Conservation (phyloP, 2,329 filamentous ascomycete species). For the Aureobasidium melanogenum region DNA sequence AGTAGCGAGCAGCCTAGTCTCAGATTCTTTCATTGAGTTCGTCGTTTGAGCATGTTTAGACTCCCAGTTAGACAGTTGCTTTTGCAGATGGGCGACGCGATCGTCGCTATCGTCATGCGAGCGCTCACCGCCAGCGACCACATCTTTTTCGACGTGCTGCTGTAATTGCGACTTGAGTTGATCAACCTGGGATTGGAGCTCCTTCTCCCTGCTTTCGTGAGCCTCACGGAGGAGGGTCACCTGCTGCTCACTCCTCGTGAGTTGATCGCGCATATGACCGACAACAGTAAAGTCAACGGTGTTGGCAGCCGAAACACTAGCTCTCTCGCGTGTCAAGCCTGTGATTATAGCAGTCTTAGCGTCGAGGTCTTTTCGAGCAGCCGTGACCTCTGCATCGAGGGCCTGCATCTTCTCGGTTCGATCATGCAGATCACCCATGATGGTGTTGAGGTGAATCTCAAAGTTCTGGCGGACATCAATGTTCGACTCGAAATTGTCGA, state of each 20-base stretch:
- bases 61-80: conserved; percentile 67
- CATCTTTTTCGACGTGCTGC: conserved; percentile 20
- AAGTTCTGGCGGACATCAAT: conserved; percentile 87
- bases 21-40: conserved; percentile 60
- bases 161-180: conserved; percentile 51
- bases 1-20: conserved; percentile 62
- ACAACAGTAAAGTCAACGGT: conserved; percentile 89
- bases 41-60: conserved; percentile 64
- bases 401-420: conserved; percentile 85
- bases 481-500: conserved; percentile 72
- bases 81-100: conserved; percentile 57
- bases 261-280: conserved; percentile 75
- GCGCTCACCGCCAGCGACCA: conserved; percentile 16
- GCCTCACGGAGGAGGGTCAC: conserved; percentile 64
- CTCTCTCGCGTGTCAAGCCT: conserved; percentile 83
- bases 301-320: conserved; percentile 70
- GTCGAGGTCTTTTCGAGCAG: conserved; percentile 91
- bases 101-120: conserved; percentile 35
- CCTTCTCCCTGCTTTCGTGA: conserved; percentile 64
- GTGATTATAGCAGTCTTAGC: conserved; percentile 93
- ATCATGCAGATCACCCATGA: conserved; percentile 83
- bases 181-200: conserved; percentile 64
- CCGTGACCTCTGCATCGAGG: conserved; percentile 74
- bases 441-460: conserved; percentile 80
- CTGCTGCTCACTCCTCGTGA: conserved; percentile 74